Conservation (phyloP, 2,329 filamentous ascomycete genomes). For the Sporothrix luriei region DNA sequence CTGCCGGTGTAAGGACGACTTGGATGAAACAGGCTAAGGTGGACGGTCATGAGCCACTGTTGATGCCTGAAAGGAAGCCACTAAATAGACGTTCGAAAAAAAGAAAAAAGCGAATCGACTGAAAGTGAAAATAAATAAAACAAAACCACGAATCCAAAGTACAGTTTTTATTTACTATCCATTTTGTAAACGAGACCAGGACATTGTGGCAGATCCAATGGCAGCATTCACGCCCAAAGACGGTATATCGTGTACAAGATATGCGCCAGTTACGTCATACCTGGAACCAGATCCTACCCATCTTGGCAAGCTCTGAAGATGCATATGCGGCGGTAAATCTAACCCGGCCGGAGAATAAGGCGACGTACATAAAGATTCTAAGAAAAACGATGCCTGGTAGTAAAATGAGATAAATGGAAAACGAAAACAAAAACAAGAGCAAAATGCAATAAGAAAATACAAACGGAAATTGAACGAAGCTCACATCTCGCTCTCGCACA, state of each 20-base stretch:
- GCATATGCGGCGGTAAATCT: not conserved
- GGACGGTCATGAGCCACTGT: not conserved
- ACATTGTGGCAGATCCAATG: not conserved
- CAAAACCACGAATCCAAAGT: not conserved
- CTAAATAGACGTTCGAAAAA: not conserved
- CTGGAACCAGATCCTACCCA: not conserved
- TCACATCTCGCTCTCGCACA: not conserved
- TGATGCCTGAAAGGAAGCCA: slow-evolving; percentile 9
- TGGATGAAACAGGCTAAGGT: slow-evolving; percentile 2
- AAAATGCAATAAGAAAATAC: not conserved
- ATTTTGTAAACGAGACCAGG: too few relatives aligned
- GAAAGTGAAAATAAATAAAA: not conserved
- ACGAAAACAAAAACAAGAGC: not conserved
- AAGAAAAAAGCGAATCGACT: not conserved
- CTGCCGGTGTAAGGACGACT: not conserved
- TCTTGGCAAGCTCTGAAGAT: not conserved
- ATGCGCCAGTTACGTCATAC: not conserved
- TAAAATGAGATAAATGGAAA: not conserved
- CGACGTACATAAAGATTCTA: not conserved
- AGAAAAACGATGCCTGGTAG: too few relatives aligned
- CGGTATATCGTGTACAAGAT: not conserved
- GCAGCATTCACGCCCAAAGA: not conserved
- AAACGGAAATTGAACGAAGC: not conserved
- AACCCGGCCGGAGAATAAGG: not conserved
- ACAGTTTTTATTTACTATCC: not conserved